phyloP scores from a whole-genome alignment of 352 stramenopile genomes.

The Phytophthora palmivora region DNA sequence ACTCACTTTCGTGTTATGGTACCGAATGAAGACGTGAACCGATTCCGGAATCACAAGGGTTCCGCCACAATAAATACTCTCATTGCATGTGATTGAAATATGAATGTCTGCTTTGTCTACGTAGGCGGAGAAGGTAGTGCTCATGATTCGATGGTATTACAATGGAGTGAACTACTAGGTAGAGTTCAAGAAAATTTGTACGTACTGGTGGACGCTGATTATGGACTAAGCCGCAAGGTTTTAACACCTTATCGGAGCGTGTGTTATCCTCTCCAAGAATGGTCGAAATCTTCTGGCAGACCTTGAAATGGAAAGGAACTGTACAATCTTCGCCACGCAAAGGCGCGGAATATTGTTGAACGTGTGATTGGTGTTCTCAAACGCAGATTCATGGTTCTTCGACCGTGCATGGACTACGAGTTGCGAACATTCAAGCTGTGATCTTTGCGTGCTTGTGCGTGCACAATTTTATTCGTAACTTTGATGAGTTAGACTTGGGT shows the following conservation, averaged over 20 bases:
- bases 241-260: slow-evolving; percentile 18
- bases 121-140: slow-evolving; percentile 13
- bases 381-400: slow-evolving; percentile 6
- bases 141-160: slow-evolving; percentile 21
- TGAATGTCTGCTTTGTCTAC: slow-evolving; percentile 11
- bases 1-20: no score
- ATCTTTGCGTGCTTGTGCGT: slow-evolving; percentile 12
- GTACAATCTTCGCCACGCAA: slow-evolving; percentile 11
- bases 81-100: slow-evolving; percentile 19
- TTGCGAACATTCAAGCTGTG: slow-evolving; percentile 3
- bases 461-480: slow-evolving; percentile 11
- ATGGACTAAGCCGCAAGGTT: slow-evolving; percentile 2
- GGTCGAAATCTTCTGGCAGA: background rate
- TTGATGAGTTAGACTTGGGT: background rate
- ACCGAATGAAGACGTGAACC: slow-evolving; percentile 14
- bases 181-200: slow-evolving; percentile 8
- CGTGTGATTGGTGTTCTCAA: slow-evolving; percentile 11
- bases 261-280: slow-evolving; percentile 11
- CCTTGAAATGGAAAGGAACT: slow-evolving; percentile 4
- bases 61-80: slow-evolving; percentile 7
- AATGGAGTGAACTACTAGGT: slow-evolving; percentile 10
- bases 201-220: no score
- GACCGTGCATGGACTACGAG: slow-evolving; percentile 6
- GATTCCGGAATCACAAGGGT: slow-evolving; percentile 15
- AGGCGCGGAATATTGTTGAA: slow-evolving; percentile 14